These are phyloP conservation scores for Stellera chamaejasme DNA, from an alignment of 345 rosid species.

Conservation along the genomic window DNA sequence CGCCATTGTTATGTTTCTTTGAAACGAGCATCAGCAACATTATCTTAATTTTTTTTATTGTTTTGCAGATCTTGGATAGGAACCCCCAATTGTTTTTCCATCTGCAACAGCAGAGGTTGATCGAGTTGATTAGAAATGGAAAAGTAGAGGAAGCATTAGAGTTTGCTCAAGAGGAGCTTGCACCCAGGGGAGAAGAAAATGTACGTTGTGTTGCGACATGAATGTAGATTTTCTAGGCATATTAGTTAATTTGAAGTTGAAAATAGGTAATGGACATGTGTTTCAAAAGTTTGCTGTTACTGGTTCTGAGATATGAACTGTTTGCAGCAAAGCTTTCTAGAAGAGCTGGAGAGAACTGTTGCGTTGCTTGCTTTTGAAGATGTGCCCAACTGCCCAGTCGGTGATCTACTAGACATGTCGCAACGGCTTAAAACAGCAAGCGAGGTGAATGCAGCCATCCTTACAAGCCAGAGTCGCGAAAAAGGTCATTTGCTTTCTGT, in stretches of 20 bases:
- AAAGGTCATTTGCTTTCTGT: conserved; percentile 44
- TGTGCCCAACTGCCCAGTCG: conserved; percentile 74
- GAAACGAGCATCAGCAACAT: neutral
- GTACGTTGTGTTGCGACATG: conserved; percentile 19
- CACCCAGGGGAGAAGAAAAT: conserved; percentile 97
- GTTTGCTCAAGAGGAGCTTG: conserved; percentile 99
- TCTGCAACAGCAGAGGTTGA: conserved; percentile 96
- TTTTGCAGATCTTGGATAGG: conserved; percentile 71
- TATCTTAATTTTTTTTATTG: neutral
- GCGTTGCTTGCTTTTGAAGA: conserved; percentile 91
- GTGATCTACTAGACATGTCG: conserved; percentile 79
- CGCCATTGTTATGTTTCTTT: neutral
- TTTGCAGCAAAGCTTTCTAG: conserved; percentile 73
- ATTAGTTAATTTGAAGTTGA: conserved; percentile 5
- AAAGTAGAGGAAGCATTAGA: conserved; percentile 88
- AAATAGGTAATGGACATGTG: neutral
- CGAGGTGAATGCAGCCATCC: conserved; percentile 96
- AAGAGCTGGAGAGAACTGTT: conserved; percentile 94
- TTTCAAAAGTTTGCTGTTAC: neutral
- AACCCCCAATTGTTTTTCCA: conserved; percentile 96
- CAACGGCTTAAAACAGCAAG: conserved; percentile 95
- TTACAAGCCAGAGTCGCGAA: conserved; percentile 96
- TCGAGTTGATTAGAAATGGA: conserved; percentile 90
- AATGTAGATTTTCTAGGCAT: conserved; percentile 8
- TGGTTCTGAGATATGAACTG: conserved; percentile 1